Percentiles rank a stretch among this genome's conserved stretches.
Conservation (phyloP, 768 basidiomycete species). For the Russula griseocarnosa region DNA sequence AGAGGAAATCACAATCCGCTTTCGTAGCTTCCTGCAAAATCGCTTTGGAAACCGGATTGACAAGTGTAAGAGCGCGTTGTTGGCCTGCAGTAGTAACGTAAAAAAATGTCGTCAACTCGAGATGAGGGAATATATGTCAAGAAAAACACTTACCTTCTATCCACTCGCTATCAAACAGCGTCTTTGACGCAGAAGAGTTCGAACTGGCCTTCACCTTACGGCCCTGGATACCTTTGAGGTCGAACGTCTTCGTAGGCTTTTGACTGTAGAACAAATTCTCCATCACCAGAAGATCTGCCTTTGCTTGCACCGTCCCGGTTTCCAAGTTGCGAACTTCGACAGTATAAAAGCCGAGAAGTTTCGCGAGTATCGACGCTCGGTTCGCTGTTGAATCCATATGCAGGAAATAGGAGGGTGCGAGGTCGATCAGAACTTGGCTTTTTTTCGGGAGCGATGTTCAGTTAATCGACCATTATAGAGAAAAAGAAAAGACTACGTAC, state of each 20-base stretch:
- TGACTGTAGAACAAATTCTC: constrained; percentile 77
- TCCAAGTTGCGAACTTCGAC: constrained; percentile 73
- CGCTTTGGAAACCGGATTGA: constrained; percentile 70
- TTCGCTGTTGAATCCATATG: constrained; percentile 69
- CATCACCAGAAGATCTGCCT: constrained; percentile 78
- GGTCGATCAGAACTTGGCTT: constrained; percentile 74
- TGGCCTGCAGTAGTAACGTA: constrained; percentile 43
- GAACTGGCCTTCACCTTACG: constrained; percentile 56
- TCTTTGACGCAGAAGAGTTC: constrained; percentile 44
- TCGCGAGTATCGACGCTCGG: constrained; percentile 66
- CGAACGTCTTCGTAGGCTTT: constrained; percentile 66
- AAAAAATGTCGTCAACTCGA: not conserved
- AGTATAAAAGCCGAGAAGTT: constrained; percentile 78
- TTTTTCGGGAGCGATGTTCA: not conserved
- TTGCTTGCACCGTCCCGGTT: constrained; percentile 57
- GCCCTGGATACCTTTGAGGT: constrained; percentile 80
- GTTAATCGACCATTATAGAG: no score
- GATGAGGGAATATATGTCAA: no score
- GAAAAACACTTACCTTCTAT: constrained; percentile 50
- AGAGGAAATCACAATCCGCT: constrained; percentile 69
- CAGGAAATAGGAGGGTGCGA: constrained; percentile 74
- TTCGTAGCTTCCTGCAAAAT: constrained; percentile 64
- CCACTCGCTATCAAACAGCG: constrained; percentile 81
- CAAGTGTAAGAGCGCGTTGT: constrained; percentile 57
- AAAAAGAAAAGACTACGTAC: constrained; percentile 42